Evolutionary conservation across 2,329 filamentous ascomycete genomes (phyloP).

Genomic region (Penicillium sp.): DNA sequence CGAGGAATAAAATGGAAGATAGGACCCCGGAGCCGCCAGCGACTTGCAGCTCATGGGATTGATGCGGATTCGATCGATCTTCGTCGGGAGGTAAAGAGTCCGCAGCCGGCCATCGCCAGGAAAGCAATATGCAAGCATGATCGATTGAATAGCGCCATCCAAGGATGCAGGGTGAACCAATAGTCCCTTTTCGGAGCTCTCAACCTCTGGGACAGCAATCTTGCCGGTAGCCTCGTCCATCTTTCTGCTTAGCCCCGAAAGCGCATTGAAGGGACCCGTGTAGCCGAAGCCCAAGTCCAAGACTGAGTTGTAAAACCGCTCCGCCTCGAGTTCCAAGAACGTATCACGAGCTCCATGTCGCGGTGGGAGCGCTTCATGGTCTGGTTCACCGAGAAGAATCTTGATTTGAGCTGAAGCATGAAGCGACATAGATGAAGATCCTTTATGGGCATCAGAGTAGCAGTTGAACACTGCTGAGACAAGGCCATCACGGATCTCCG

Average conservation of each 20-base stretch:
- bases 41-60: constrained; percentile 11
- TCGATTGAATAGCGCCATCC: constrained; percentile 22
- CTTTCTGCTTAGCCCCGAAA: constrained; percentile 16
- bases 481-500: not conserved
- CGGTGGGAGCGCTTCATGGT: constrained; percentile 10
- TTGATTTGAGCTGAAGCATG: constrained; percentile 15
- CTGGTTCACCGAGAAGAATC: constrained; percentile 11
- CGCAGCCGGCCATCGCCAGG: constrained; percentile 21
- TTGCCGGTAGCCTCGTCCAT: constrained; percentile 21
- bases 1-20: constrained; percentile 19
- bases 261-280: constrained; percentile 21
- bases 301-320: constrained; percentile 28
- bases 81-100: constrained; percentile 22
- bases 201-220: constrained; percentile 13
- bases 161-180: constrained; percentile 18
- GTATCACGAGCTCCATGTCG: not conserved
- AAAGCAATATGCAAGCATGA: constrained; percentile 23
- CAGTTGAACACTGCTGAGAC: constrained; percentile 19
- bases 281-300: constrained; percentile 28
- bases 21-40: constrained; percentile 7
- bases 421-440: constrained; percentile 15
- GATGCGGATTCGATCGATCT: constrained; percentile 18
- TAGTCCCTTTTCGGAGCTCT: constrained; percentile 3
- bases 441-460: constrained; percentile 19
- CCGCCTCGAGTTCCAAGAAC: constrained; percentile 19